Evolutionary conservation across 2,329 filamentous ascomycete genomes (phyloP), one percentile per base, ranked within the genome.

Genomic region (Pseudocercospora pini-densiflorae): DNA sequence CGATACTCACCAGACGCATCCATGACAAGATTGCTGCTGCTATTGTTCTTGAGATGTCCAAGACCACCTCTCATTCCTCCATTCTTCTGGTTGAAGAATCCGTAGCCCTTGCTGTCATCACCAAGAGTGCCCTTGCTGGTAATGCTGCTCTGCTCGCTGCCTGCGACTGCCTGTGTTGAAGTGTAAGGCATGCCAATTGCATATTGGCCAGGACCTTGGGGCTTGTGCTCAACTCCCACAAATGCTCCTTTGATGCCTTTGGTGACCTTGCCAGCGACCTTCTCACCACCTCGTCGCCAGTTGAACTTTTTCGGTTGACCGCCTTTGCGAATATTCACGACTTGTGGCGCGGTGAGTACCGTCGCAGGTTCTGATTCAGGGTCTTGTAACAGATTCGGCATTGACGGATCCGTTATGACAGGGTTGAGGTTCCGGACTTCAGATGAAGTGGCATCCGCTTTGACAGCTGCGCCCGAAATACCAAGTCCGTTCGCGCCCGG

Each of bases 231-330:
- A 14, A 75, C 74, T 59, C 80, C 80, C 71, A 90, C 90, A 66
- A 97, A 96, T 5, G 94, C 94, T 62, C 93, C 92, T 79, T 97
- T 97, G 78, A 98, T 89, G 61, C 94, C 93, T 82, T 97, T 97
- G 68, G 92, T 91, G 60, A 98, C 92, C 76, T 94, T 94, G 79
- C 97, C 97, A 29, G 94, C 94, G 73, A 98, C 90, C 63, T 92
- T 94, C 80, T 97, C 94, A 45, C 92, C 92, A 45, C 93, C 93
- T 83, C 96, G 97, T 86, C 97, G 97, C 94, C 95, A 98, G 81
- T 97, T 97, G 81, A 97, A 97, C 79, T 97, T 98, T 83, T 93
- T 97, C 62, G 91, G 89, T 77, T 97, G 93, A 16, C 58, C 69
- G 27, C 92, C 93, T 81, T 97, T 98, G 74, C 93, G 89, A 69